These are phyloP conservation scores for Mycena filopes DNA, from an alignment of 768 basidiomycete species.

Conservation along the genomic window DNA sequence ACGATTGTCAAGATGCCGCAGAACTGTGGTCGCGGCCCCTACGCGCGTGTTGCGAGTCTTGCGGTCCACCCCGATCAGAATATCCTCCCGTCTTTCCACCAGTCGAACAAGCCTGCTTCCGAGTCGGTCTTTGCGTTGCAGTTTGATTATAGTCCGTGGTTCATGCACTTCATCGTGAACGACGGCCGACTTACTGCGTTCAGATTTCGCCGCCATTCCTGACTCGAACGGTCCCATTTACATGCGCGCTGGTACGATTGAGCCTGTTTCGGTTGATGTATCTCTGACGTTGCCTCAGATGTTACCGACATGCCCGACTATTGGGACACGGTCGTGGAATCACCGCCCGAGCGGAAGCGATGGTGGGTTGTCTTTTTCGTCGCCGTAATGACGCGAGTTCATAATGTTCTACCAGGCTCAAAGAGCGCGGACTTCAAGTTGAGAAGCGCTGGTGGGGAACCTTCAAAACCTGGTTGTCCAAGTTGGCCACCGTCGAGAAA, in stretches of 20 bases:
- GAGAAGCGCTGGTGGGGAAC: slow-evolving; percentile 16
- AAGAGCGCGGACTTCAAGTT: not conserved
- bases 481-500: slow-evolving; percentile 1
- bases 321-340: slow-evolving; percentile 17
- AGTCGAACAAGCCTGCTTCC: not conserved
- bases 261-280: too few species aligned
- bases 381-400: not conserved
- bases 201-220: slow-evolving; percentile 20
- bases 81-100: not conserved
- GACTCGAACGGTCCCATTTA: slow-evolving; percentile 12
- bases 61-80: slow-evolving; percentile 1
- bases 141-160: slow-evolving; percentile 21
- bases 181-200: too few species aligned
- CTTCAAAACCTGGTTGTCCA: slow-evolving; percentile 4
- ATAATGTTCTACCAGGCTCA: not conserved
- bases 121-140: not conserved
- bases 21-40: slow-evolving; percentile 1
- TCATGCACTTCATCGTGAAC: too few species aligned
- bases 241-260: too few species aligned
- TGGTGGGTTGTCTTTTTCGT: slow-evolving; percentile 7
- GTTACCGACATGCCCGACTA: slow-evolving; percentile 23
- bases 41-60: slow-evolving; percentile 8
- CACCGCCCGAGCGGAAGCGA: slow-evolving; percentile 1
- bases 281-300: too few species aligned
- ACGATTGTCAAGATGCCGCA: slow-evolving; percentile 4